phyloP scores from a whole-genome alignment of 768 basidiomycete species.

The Amanita brunnescens region DNA sequence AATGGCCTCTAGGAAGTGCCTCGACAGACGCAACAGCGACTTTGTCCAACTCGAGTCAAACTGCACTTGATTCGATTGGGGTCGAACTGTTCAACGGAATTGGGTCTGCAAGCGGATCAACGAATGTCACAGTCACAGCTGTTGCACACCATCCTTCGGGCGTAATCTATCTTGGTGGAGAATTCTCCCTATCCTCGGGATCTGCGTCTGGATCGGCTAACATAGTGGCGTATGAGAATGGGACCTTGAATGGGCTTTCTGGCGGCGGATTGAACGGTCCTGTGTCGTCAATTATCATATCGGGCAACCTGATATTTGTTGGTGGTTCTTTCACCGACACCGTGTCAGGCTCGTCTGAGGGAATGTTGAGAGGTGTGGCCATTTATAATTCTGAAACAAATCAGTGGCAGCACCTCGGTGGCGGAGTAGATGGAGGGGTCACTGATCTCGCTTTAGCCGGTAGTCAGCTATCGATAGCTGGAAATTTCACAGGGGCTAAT shows the following conservation, averaged over 20 bases:
- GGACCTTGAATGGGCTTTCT: constrained; percentile 42
- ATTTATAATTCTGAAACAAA: constrained; percentile 59
- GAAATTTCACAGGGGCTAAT: constrained; percentile 56
- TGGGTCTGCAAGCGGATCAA: constrained; percentile 34
- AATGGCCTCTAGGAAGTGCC: constrained; percentile 59
- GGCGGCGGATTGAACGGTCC: constrained; percentile 72
- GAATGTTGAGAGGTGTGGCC: constrained; percentile 52
- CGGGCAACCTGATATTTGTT: constrained; percentile 62
- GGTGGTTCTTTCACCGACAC: constrained; percentile 87
- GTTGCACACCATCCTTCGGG: constrained; percentile 62
- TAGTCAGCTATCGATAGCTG: constrained; percentile 54
- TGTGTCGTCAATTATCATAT: constrained; percentile 59
- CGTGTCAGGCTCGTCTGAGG: constrained; percentile 38
- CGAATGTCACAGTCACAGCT: constrained; percentile 36
- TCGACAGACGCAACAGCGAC: constrained; percentile 49
- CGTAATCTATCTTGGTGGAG: constrained; percentile 65
- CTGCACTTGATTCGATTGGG: constrained; percentile 54
- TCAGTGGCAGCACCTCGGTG: constrained; percentile 60
- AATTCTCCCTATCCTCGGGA: constrained; percentile 55
- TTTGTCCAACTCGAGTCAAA: constrained; percentile 64
- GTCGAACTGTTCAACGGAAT: constrained; percentile 52
- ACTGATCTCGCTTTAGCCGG: constrained; percentile 42
- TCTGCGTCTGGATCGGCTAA: constrained; percentile 53
- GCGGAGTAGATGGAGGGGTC: constrained; percentile 76
- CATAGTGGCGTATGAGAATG: constrained; percentile 61